Percentiles rank a stretch among this genome's conserved stretches.
phyloP scores from a whole-genome alignment of 495 filamentous ascomycete species.

The Amorphotheca resinae region DNA sequence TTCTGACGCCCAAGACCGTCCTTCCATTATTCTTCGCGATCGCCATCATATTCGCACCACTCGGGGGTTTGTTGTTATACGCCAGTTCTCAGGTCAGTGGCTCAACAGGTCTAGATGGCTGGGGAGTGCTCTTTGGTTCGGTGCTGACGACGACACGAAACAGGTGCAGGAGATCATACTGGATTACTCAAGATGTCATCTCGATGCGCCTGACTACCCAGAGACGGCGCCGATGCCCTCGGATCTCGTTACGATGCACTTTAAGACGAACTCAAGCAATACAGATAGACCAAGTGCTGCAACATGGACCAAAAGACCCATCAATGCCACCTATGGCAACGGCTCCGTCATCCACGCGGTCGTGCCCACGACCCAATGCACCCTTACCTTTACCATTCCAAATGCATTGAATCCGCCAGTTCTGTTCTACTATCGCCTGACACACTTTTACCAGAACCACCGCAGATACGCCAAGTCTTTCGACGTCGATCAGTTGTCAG shows the following conservation, averaged over 20 bases:
- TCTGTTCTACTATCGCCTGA: slow-evolving; percentile 84
- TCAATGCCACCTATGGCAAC: slow-evolving; percentile 11
- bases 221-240: slow-evolving; percentile 33
- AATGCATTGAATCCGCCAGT: slow-evolving; percentile 68
- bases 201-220: slow-evolving; percentile 31
- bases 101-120: background rate
- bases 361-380: slow-evolving; percentile 37
- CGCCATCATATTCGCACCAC: slow-evolving; percentile 76
- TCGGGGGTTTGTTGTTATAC: slow-evolving; percentile 74
- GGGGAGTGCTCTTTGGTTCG: background rate
- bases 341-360: slow-evolving; percentile 6
- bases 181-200: slow-evolving; percentile 72
- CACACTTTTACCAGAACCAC: slow-evolving; percentile 99
- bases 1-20: slow-evolving; percentile 85
- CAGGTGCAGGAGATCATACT: slow-evolving; percentile 85
- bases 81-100: slow-evolving; percentile 56
- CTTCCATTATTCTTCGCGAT: slow-evolving; percentile 80
- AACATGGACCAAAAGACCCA: slow-evolving; percentile 27
- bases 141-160: slow-evolving; percentile 10
- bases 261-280: slow-evolving; percentile 38
- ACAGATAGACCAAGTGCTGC: slow-evolving; percentile 10
- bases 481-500: slow-evolving; percentile 69
- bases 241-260: slow-evolving; percentile 47
- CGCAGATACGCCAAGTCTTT: slow-evolving; percentile 88
- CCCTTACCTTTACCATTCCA: slow-evolving; percentile 63